Evolutionary conservation across 2,329 filamentous ascomycete species (phyloP), one percentile per base, ranked within the genome.

Genomic region (Cercospora nicotianae): DNA sequence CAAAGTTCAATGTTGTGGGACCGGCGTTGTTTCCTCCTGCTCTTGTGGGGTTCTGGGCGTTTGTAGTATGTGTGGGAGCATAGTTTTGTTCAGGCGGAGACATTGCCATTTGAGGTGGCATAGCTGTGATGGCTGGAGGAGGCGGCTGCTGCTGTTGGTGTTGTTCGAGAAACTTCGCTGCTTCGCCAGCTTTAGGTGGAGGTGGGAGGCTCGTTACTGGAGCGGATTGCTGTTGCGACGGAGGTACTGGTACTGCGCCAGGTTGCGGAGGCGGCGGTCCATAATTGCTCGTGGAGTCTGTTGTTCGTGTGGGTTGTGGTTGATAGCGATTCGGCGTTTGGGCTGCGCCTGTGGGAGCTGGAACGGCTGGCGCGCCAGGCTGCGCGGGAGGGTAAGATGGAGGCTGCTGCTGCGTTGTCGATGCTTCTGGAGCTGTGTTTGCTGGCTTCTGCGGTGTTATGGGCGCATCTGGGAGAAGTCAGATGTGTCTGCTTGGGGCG

Each of bases 211-310:
- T 69, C 30, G 69, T 72, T n/a, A 73, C 69, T 28, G 73, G 69
- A 3, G 73, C 68, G 63, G 65, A 67, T 6, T 74, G 60, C 60
- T 74, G 72, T 64, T 78, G 77, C 61, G 73, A 59, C 3, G 66
- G 69, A 6, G 80, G 73, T 0, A 73, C 68, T 16, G 80, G 77
- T 30, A 77, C 79, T 65, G 81, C 79, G 70, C 82, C 82, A 39
- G 83, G 79, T 63, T 81, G 78, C 1, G 81, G 78, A 2, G 81
- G 79, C 59, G 77, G 74, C 70, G 74, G 83, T 64, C 55, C 78
- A 75, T 73, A 65, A 71, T 76, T 20, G n/a, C 73, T 69, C n/a
- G 68, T 7, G 3, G 64, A 36, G 16, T 65, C 45, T 18, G 70
- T 69, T 33, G 67, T 68, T 58, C 71, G 72, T 30, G 75, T 78